Conservation (phyloP, 345 rosid species). For the Eucalyptus viminalis region DNA sequence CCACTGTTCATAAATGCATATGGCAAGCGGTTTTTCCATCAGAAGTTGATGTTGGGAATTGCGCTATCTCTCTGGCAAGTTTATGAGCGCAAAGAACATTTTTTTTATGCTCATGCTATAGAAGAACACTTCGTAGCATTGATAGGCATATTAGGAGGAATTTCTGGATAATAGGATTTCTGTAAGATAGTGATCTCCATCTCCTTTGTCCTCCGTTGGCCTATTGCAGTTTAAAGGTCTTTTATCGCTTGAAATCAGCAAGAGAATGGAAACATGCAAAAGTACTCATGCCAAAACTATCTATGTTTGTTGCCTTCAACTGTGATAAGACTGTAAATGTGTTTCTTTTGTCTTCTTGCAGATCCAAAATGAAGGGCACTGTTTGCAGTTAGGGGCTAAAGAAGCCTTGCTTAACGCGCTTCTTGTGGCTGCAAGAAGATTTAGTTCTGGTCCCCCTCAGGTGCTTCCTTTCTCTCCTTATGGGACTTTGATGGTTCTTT, state of each 20-base stretch:
- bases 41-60: neutral
- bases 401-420: constrained; percentile 80
- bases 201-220: neutral
- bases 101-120: neutral
- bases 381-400: constrained; percentile 53
- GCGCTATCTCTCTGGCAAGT: neutral
- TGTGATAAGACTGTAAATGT: neutral
- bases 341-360: constrained; percentile 8
- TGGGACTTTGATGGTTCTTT: neutral
- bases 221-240: neutral
- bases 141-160: neutral
- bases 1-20: neutral
- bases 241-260: neutral
- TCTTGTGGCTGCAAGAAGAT: constrained; percentile 75
- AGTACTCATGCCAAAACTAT: neutral
- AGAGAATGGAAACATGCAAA: neutral
- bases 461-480: constrained; percentile 20
- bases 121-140: neutral
- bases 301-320: neutral
- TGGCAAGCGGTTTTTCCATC: neutral
- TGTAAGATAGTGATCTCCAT: neutral
- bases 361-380: constrained; percentile 84
- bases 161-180: neutral
- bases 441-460: constrained; percentile 89
- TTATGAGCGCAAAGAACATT: neutral